phyloP scores from a whole-genome alignment of 768 basidiomycete species.

The Lactarius tabidus region DNA sequence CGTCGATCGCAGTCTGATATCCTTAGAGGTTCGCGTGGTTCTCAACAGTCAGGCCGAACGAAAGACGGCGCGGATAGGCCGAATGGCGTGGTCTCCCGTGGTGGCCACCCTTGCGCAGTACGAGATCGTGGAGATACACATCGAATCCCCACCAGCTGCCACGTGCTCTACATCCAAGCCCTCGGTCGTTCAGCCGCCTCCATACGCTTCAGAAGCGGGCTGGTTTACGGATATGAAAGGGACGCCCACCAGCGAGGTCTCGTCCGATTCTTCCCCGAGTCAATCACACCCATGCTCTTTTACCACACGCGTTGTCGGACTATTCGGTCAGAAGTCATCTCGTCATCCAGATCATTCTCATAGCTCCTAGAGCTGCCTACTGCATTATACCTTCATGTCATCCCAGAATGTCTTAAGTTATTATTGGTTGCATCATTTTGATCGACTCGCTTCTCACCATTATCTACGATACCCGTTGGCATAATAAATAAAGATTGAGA shows the following conservation, averaged over 20 bases:
- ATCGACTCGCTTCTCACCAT: neutral
- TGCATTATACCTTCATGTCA: neutral
- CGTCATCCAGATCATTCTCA: neutral
- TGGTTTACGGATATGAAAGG: neutral
- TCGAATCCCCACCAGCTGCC: conserved; percentile 9
- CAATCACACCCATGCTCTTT: neutral
- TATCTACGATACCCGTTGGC: neutral
- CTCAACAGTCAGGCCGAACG: conserved; percentile 18
- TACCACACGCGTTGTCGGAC: conserved; percentile 5
- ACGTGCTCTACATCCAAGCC: conserved; percentile 6
- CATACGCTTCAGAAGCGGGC: conserved; percentile 4
- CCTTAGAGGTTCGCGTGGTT: conserved; percentile 28
- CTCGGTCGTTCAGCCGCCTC: conserved; percentile 12
- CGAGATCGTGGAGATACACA: conserved; percentile 31
- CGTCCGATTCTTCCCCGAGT: neutral
- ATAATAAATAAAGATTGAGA: neutral
- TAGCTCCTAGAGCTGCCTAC: neutral
- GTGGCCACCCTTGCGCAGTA: conserved; percentile 25
- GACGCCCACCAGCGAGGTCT: neutral
- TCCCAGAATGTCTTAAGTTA: neutral
- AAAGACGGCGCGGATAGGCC: conserved; percentile 27
- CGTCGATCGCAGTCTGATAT: conserved; percentile 25
- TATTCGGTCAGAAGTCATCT: conserved; percentile 4
- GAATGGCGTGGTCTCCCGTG: conserved; percentile 30
- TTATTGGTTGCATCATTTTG: neutral